phyloP scores from a whole-genome alignment of 1,284 basidiomycete species.

The Rhodotorula sp. region DNA sequence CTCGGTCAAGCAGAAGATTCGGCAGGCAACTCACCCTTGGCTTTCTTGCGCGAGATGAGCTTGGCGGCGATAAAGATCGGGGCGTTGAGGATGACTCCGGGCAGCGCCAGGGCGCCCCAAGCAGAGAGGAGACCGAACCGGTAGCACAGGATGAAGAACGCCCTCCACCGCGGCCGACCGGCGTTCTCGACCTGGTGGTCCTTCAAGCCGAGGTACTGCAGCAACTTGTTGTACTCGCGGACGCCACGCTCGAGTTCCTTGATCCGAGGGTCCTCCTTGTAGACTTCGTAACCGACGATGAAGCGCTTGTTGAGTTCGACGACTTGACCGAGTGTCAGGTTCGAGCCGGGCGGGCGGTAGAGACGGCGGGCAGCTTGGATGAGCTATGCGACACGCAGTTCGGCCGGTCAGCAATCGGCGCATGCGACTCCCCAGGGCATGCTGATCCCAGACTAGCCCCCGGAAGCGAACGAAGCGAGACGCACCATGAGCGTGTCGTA shows the following conservation, averaged over 20 bases:
- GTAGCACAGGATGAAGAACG: constrained; percentile 78
- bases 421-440: too few relatives aligned
- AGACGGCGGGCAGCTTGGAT: constrained; percentile 93
- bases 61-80: constrained; percentile 95
- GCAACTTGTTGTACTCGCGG: constrained; percentile 86
- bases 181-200: constrained; percentile 85
- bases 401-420: too few relatives aligned
- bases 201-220: constrained; percentile 89
- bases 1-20: background rate
- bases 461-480: too few relatives aligned
- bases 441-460: too few relatives aligned
- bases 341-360: constrained; percentile 92
- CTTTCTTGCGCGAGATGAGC: constrained; percentile 81
- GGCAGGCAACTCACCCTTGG: constrained; percentile 58
- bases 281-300: constrained; percentile 81
- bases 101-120: constrained; percentile 85
- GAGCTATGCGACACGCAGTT: constrained; percentile 55
- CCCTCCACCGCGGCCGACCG: constrained; percentile 68
- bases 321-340: constrained; percentile 90
- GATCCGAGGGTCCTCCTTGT: constrained; percentile 90
- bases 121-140: constrained; percentile 73
- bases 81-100: constrained; percentile 90
- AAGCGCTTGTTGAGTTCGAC: constrained; percentile 95
- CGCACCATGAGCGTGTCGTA: constrained; percentile 94
- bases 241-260: constrained; percentile 78